Percentiles rank a stretch among this genome's conserved stretches.
Evolutionary conservation across 2,329 filamentous ascomycete species (phyloP).

Genomic region (Paracorniculantispora psalliotae): DNA sequence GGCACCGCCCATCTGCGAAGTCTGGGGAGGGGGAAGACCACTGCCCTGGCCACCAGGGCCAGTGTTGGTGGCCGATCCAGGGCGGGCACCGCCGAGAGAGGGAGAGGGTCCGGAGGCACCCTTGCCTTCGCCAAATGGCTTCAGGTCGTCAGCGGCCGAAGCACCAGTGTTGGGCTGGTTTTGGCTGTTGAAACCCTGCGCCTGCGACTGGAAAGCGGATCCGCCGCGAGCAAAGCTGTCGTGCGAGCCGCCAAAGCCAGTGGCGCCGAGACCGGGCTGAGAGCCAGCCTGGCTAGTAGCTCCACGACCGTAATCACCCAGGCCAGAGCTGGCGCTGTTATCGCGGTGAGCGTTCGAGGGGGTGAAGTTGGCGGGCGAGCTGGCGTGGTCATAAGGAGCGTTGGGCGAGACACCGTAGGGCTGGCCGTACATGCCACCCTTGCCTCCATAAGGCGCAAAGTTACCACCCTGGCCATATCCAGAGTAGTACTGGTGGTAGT

Average conservation of each 20-base stretch:
- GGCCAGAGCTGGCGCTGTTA: slow-evolving; percentile 43
- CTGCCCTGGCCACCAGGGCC: slow-evolving; percentile 40
- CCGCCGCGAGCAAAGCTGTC: slow-evolving; percentile 51
- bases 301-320: slow-evolving; percentile 51
- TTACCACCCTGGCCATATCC: slow-evolving; percentile 50
- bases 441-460: slow-evolving; percentile 46
- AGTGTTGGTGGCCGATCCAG: slow-evolving; percentile 54
- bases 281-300: slow-evolving; percentile 45
- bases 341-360: slow-evolving; percentile 51
- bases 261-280: slow-evolving; percentile 46
- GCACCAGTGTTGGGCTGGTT: slow-evolving; percentile 40
- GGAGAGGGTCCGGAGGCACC: slow-evolving; percentile 50
- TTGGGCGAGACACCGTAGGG: slow-evolving; percentile 54
- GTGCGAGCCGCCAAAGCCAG: slow-evolving; percentile 49
- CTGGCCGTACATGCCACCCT: slow-evolving; percentile 51
- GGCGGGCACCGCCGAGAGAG: slow-evolving; percentile 50
- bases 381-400: slow-evolving; percentile 51
- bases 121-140: slow-evolving; percentile 56
- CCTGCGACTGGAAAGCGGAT: slow-evolving; percentile 51
- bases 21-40: slow-evolving; percentile 53
- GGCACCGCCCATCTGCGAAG: slow-evolving; percentile 47
- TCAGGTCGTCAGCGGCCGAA: slow-evolving; percentile 46
- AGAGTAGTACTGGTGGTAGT: slow-evolving; percentile 58
- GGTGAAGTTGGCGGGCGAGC: slow-evolving; percentile 50
- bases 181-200: slow-evolving; percentile 48